Percentiles rank a stretch among this genome's conserved stretches.
Conservation (phyloP, 768 basidiomycete genomes). For the Clitopilus hobsonii region DNA sequence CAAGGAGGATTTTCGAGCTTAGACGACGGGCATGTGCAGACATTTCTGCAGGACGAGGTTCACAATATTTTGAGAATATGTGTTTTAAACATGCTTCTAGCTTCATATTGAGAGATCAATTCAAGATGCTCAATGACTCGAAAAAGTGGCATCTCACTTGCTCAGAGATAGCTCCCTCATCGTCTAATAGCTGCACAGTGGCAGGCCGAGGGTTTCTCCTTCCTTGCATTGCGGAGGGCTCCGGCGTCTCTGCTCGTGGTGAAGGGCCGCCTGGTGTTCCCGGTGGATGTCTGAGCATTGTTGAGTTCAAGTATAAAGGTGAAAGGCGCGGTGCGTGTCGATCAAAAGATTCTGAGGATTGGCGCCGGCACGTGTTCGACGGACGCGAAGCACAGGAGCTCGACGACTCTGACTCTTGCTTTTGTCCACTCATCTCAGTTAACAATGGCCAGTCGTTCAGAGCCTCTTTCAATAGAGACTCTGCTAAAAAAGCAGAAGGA, state of each 20-base stretch:
- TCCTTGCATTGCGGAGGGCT: constrained; percentile 57
- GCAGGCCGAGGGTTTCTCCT: constrained; percentile 36
- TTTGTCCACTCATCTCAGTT: neutral
- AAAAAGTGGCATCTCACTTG: constrained; percentile 29
- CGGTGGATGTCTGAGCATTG: neutral
- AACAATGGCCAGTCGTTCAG: constrained; percentile 34
- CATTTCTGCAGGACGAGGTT: constrained; percentile 28
- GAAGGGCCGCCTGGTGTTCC: constrained; percentile 30
- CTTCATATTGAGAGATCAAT: constrained; percentile 24
- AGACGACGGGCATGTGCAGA: neutral
- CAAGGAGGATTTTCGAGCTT: constrained; percentile 23
- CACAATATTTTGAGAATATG: constrained; percentile 78
- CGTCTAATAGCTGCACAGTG: constrained; percentile 56
- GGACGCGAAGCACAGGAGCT: neutral
- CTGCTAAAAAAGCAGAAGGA: constrained; percentile 82
- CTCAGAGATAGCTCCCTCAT: constrained; percentile 63
- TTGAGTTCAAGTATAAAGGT: neutral
- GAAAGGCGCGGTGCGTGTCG: neutral
- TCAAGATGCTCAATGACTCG: neutral
- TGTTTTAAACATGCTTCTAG: constrained; percentile 67
- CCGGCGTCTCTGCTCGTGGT: constrained; percentile 56
- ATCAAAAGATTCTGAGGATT: constrained; percentile 1
- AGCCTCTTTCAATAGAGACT: constrained; percentile 86
- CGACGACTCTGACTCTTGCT: constrained; percentile 1
- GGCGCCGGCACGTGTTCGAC: constrained; percentile 2